These are phyloP conservation scores for Dryadomyces quercivorus DNA, from an alignment of 2,329 filamentous ascomycete species.

Conservation along the genomic window DNA sequence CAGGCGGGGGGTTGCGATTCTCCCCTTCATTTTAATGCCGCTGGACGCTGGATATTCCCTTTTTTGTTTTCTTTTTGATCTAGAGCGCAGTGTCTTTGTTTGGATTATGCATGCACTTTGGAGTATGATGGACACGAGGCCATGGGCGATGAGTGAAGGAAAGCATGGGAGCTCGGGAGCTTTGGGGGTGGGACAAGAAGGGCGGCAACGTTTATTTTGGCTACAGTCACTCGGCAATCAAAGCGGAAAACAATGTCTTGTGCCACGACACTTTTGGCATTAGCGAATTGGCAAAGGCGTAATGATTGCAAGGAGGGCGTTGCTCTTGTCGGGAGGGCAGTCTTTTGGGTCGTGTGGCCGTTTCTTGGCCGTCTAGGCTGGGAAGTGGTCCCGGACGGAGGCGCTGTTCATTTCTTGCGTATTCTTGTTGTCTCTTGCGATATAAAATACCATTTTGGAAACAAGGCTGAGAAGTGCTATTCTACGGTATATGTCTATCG, in stretches of 20 bases:
- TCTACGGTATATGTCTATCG: not conserved
- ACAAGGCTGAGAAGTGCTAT: not conserved
- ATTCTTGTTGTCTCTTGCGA: not conserved
- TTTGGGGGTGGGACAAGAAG: not conserved
- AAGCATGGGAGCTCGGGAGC: not conserved
- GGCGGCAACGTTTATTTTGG: constrained; percentile 3
- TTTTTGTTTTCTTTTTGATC: not conserved
- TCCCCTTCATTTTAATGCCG: not conserved
- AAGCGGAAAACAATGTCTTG: not conserved
- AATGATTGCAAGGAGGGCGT: not conserved
- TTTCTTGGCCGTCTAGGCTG: too few species aligned
- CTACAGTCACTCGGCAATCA: not conserved
- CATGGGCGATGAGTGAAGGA: not conserved
- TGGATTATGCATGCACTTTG: constrained; percentile 2
- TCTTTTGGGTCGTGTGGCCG: not conserved
- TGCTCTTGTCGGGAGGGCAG: not conserved
- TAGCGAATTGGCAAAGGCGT: not conserved
- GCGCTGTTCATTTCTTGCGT: not conserved
- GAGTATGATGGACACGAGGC: not conserved
- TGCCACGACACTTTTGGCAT: not conserved
- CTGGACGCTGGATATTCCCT: not conserved
- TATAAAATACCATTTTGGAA: not conserved
- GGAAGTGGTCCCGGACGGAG: not conserved
- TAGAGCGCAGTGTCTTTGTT: constrained; percentile 1
- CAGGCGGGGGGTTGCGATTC: not conserved